These are phyloP conservation scores for Chaetomium sp. DNA, from an alignment of 2,329 filamentous ascomycete species.

Conservation along the genomic window DNA sequence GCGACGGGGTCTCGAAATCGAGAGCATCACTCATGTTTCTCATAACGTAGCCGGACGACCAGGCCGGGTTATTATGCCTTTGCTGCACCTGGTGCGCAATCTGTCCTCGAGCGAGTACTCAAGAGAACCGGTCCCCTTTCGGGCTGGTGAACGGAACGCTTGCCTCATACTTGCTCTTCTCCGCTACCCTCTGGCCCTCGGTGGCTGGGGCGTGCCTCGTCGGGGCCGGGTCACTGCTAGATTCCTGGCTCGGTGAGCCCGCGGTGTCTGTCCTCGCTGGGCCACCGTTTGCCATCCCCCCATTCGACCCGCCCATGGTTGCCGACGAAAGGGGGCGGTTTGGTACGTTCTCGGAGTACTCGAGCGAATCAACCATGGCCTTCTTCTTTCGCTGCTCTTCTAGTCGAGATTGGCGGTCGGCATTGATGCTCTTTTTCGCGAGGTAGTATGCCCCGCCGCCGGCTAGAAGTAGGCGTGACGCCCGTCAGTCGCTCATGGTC, in stretches of 20 bases:
- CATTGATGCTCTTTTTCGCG: constrained; percentile 92
- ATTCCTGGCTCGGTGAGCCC: constrained; percentile 70
- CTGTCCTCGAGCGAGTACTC: constrained; percentile 13
- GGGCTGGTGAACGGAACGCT: constrained; percentile 71
- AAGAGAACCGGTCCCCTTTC: constrained; percentile 85
- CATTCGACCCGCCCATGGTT: constrained; percentile 41
- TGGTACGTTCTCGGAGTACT: constrained; percentile 48
- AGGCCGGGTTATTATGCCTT: background rate
- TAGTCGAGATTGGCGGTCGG: constrained; percentile 74
- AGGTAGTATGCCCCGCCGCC: constrained; percentile 94
- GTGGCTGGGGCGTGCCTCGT: constrained; percentile 77
- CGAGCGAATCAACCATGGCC: constrained; percentile 58
- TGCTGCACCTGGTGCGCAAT: background rate
- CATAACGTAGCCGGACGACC: background rate
- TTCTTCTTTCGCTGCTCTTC: constrained; percentile 68
- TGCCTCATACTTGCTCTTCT: constrained; percentile 92
- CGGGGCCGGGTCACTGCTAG: constrained; percentile 77
- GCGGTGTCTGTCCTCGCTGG: constrained; percentile 61
- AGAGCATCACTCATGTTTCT: background rate
- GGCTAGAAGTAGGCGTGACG: constrained; percentile 52
- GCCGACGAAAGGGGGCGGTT: constrained; percentile 26
- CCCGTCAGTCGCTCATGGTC: constrained; percentile 12
- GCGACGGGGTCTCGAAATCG: background rate
- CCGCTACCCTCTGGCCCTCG: constrained; percentile 64
- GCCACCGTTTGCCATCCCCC: constrained; percentile 45